A percentile compares a stretch with the other conserved stretches of the same genome.
These are phyloP conservation scores for Spiraea crenata DNA, from an alignment of 331 rosid species.

Conservation along the genomic window DNA sequence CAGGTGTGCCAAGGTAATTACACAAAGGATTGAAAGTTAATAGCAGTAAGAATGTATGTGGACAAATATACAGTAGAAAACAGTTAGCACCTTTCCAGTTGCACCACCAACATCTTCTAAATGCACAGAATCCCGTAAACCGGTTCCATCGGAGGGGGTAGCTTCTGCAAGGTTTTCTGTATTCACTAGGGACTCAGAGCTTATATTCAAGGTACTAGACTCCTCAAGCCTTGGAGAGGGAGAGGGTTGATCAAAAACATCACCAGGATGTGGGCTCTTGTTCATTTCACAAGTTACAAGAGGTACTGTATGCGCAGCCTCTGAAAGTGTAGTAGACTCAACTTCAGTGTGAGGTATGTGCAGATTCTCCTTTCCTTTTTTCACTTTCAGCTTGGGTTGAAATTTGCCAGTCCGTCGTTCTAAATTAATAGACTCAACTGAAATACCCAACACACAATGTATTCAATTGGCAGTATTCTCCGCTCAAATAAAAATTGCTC, in stretches of 20 bases:
- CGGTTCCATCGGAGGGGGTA: slow-evolving; percentile 29
- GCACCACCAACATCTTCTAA: slow-evolving; percentile 36
- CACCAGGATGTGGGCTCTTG: slow-evolving; percentile 35
- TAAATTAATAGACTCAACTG: slow-evolving; percentile 11
- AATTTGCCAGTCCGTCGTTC: slow-evolving; percentile 35
- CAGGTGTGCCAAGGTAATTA: slow-evolving; percentile 11
- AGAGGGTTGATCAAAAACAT: slow-evolving; percentile 35
- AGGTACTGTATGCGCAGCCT: slow-evolving; percentile 26
- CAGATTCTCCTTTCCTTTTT: slow-evolving; percentile 24
- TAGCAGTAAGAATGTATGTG: not conserved
- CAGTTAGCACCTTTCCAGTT: slow-evolving; percentile 35
- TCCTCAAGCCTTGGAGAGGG: slow-evolving; percentile 37
- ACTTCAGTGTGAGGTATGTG: slow-evolving; percentile 28
- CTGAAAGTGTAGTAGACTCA: slow-evolving; percentile 19
- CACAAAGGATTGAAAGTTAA: slow-evolving; percentile 1
- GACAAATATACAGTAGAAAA: slow-evolving; percentile 19
- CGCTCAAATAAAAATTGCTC: not conserved
- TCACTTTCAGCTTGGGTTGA: slow-evolving; percentile 36
- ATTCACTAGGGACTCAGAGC: slow-evolving; percentile 35
- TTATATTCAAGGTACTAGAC: slow-evolving; percentile 23
- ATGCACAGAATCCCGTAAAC: slow-evolving; percentile 41
- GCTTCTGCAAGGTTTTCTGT: slow-evolving; percentile 39
- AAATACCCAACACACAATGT: not conserved
- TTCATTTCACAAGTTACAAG: slow-evolving; percentile 9
- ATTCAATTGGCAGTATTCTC: not conserved